Evolutionary conservation across 2,329 filamentous ascomycete species (phyloP).

Genomic region (Colletotrichum liriopes): DNA sequence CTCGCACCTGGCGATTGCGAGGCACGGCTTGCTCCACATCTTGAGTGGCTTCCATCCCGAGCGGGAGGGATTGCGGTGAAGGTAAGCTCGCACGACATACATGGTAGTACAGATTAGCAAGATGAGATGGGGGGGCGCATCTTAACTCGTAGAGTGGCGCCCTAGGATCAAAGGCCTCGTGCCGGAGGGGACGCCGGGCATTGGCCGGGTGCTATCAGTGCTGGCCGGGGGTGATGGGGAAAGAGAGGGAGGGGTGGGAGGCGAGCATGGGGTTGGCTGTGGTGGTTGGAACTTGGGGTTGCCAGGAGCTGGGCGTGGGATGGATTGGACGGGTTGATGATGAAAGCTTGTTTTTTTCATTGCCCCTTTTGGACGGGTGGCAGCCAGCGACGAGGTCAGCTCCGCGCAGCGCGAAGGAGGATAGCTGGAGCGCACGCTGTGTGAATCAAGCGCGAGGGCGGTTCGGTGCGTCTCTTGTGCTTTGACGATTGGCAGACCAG

Average conservation of each 20-base stretch:
- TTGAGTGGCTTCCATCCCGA: not conserved
- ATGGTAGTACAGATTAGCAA: too few relatives aligned
- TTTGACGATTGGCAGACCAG: not conserved
- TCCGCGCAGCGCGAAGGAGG: slow-evolving; percentile 12
- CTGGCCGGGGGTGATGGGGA: not conserved
- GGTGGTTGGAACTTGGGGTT: slow-evolving; percentile 4
- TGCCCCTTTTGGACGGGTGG: slow-evolving; percentile 7
- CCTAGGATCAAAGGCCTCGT: slow-evolving; percentile 26
- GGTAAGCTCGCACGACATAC: slow-evolving; percentile 1
- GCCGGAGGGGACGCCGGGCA: slow-evolving; percentile 30
- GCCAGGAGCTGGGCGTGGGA: slow-evolving; percentile 4
- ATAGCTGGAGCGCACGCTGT: not conserved
- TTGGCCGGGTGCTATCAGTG: slow-evolving; percentile 30
- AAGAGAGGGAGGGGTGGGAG: not conserved
- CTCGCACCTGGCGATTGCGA: slow-evolving; percentile 17
- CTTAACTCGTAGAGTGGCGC: not conserved
- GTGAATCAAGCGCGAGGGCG: slow-evolving; percentile 5
- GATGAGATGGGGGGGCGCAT: not conserved
- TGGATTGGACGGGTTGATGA: not conserved
- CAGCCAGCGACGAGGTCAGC: slow-evolving; percentile 18
- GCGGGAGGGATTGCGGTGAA: slow-evolving; percentile 32
- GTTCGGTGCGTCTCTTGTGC: not conserved
- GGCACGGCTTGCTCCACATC: not conserved
- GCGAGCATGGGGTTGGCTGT: slow-evolving; percentile 21
- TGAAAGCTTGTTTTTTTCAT: slow-evolving; percentile 41